These are phyloP conservation scores for Mortierella sp. DNA, from an alignment of 371 early-diverging fungal species.

Conservation along the genomic window DNA sequence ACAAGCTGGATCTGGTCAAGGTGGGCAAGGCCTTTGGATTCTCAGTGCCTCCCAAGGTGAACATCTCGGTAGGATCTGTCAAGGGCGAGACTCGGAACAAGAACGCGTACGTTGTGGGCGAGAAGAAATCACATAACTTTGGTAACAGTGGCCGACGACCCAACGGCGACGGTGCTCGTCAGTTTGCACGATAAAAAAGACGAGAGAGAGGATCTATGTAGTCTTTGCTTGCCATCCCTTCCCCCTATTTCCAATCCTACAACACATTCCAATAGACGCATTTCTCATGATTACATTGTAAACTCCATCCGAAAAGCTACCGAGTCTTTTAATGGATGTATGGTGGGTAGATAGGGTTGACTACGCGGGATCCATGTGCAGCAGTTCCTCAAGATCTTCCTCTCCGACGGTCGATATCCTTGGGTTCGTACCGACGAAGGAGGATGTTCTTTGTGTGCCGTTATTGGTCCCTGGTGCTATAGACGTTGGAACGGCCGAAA, in stretches of 20 bases:
- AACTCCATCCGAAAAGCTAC: no score
- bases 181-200: slow-evolving; percentile 43
- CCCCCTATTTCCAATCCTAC: no score
- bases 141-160: slow-evolving; percentile 40
- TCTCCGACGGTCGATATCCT: slow-evolving; percentile 38
- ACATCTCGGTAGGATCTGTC: slow-evolving; percentile 76
- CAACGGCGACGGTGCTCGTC: slow-evolving; percentile 42
- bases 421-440: slow-evolving; percentile 18
- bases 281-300: no score
- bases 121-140: slow-evolving; percentile 41
- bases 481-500: slow-evolving; percentile 1
- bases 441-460: neutral
- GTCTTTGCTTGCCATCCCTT: neutral
- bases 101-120: slow-evolving; percentile 49
- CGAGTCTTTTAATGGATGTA: no score
- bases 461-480: neutral
- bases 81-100: slow-evolving; percentile 52
- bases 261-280: no score
- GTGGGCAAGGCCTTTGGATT: slow-evolving; percentile 97
- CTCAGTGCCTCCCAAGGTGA: slow-evolving; percentile 94
- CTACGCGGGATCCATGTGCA: slow-evolving; percentile 28
- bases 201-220: neutral
- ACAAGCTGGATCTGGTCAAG: slow-evolving; percentile 90
- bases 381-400: slow-evolving; percentile 30
- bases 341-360: neutral